Conservation (phyloP, 306 rosid species). For the Quillaja saponaria region DNA sequence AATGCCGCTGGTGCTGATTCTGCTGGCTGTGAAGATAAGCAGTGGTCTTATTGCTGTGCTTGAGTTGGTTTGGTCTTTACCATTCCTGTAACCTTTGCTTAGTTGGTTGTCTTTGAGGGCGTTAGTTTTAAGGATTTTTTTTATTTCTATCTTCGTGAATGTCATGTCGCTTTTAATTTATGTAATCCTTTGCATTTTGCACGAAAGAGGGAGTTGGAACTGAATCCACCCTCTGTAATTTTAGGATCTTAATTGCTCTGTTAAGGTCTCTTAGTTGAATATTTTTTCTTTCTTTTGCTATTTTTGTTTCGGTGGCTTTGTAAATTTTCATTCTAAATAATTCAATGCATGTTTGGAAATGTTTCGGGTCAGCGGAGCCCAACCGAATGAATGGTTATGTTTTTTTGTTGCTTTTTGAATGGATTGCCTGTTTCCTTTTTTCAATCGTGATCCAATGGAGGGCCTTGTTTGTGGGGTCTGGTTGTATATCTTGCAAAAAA, state of each 20-base stretch:
- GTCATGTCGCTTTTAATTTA: slow-evolving; percentile 10
- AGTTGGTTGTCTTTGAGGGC: slow-evolving; percentile 38
- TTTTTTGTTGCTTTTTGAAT: slow-evolving; percentile 2
- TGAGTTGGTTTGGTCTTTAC: slow-evolving; percentile 33
- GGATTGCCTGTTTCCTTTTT: not conserved
- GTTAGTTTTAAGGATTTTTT: slow-evolving; percentile 5
- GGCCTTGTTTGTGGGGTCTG: not conserved
- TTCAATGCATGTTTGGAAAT: too few species aligned
- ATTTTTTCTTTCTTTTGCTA: not conserved
- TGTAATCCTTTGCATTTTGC: slow-evolving; percentile 36
- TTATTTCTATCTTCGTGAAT: not conserved
- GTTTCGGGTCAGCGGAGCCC: not conserved
- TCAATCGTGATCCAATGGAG: slow-evolving; percentile 12
- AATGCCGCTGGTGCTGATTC: slow-evolving; percentile 40
- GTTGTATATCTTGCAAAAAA: slow-evolving; percentile 12
- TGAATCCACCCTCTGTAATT: slow-evolving; percentile 49
- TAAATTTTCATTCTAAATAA: slow-evolving; percentile 25
- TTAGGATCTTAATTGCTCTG: slow-evolving; percentile 42
- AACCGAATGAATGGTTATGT: not conserved
- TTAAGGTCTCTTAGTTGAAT: slow-evolving; percentile 25
- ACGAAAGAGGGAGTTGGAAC: slow-evolving; percentile 29
- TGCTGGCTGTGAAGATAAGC: slow-evolving; percentile 52
- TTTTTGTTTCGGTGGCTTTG: slow-evolving; percentile 9
- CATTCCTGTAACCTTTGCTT: slow-evolving; percentile 19
- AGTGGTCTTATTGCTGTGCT: slow-evolving; percentile 66